Conservation (phyloP, 768 basidiomycete genomes). For the Goffeauzyma gilvescens region DNA sequence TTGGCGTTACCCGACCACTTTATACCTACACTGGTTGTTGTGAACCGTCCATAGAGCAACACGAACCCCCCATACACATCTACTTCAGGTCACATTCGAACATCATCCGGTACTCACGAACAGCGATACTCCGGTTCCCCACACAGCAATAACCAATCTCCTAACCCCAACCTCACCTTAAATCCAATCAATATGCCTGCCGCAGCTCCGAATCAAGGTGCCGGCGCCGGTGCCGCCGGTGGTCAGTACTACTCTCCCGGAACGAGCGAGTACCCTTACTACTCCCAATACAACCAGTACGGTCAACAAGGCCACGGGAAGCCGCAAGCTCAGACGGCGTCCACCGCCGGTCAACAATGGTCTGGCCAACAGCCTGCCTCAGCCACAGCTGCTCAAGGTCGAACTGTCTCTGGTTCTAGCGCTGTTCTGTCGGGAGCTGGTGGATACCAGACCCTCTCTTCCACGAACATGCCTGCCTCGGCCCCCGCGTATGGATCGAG, state of each 20-base stretch:
- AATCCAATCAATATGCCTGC: neutral
- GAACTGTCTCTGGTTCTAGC: neutral
- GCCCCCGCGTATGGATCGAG: too few relatives aligned
- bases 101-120: slow-evolving; percentile 2
- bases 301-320: slow-evolving; percentile 2
- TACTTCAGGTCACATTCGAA: too few relatives aligned
- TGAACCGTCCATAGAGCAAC: too few relatives aligned
- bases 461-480: neutral
- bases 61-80: too few relatives aligned
- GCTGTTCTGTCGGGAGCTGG: neutral
- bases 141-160: neutral
- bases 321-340: neutral
- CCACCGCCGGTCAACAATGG: too few relatives aligned
- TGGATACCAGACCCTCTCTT: neutral
- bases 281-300: slow-evolving; percentile 7
- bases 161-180: neutral
- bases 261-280: slow-evolving; percentile 5
- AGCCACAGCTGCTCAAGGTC: neutral
- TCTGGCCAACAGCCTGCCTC: neutral
- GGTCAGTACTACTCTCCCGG: too few relatives aligned
- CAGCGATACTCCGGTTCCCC: neutral
- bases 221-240: neutral
- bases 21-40: too few relatives aligned
- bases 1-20: too few relatives aligned
- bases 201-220: neutral